Percentiles rank a stretch among this genome's conserved stretches.
These are phyloP conservation scores for Leishmania guyanensis DNA, from an alignment of 208 protist species.

Conservation along the genomic window DNA sequence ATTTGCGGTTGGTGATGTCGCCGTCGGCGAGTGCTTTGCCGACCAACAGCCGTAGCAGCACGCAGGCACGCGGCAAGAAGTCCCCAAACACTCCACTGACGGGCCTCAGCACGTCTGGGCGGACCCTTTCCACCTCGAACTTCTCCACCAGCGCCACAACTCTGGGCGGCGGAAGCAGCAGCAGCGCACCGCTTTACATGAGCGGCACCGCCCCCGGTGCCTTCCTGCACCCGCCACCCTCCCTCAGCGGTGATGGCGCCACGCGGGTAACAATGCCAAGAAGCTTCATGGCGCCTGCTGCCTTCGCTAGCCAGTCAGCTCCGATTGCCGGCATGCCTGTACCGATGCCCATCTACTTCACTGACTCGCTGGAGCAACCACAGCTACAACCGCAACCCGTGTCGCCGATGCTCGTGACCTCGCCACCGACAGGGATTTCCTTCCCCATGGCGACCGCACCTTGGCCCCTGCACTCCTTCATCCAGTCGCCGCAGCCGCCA, in stretches of 20 bases:
- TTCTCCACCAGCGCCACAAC: conserved; percentile 6
- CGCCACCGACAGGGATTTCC: background rate
- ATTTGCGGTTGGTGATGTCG: background rate
- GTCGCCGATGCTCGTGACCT: background rate
- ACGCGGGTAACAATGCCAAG: conserved; percentile 2
- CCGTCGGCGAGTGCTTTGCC: background rate
- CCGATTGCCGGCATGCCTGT: background rate
- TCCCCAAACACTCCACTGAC: conserved; percentile 1
- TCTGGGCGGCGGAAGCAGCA: background rate
- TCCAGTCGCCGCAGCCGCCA: background rate
- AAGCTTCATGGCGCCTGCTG: conserved; percentile 1
- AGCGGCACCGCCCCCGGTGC: background rate
- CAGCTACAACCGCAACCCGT: background rate
- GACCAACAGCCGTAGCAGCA: background rate
- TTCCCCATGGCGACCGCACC: background rate
- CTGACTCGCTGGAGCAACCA: conserved; percentile 1
- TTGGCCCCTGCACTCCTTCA: conserved; percentile 4
- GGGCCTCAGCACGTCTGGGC: conserved; percentile 1
- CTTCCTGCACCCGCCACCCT: background rate
- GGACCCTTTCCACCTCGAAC: background rate
- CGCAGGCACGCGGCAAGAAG: conserved; percentile 2
- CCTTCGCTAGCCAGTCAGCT: background rate
- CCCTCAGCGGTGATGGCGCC: background rate
- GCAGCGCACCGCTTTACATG: background rate
- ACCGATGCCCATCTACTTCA: conserved; percentile 5